Conservation (phyloP, 176 grass and related monocot genomes). For the Hyparrhenia diplandra region DNA sequence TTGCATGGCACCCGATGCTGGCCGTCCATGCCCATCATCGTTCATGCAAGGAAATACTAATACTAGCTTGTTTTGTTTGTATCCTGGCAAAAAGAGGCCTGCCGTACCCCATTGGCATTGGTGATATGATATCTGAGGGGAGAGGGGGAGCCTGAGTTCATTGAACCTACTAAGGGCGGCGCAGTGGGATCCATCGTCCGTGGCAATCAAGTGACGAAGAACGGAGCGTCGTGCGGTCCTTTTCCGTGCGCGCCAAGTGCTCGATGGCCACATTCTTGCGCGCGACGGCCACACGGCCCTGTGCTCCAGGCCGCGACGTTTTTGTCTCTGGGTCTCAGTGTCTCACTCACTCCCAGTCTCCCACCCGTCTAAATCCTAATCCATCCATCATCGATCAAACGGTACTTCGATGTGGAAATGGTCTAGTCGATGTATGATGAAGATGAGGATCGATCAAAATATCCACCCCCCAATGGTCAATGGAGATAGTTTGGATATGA, state of each 20-base stretch:
- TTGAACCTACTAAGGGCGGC: neutral
- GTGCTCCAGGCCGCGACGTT: neutral
- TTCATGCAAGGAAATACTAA: neutral
- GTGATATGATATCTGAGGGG: neutral
- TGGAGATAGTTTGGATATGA: too few species aligned
- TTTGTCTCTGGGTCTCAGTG: neutral
- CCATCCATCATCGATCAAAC: too few species aligned
- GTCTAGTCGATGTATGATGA: too few species aligned
- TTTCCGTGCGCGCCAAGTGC: constrained; percentile 7
- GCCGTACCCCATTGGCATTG: neutral
- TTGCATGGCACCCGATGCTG: neutral
- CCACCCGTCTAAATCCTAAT: too few species aligned
- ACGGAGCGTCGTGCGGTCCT: neutral
- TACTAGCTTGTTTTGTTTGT: neutral
- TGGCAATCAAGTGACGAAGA: neutral
- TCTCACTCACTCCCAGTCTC: neutral
- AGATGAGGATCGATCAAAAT: neutral
- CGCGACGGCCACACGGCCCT: neutral
- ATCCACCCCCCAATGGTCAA: neutral
- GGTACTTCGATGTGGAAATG: neutral
- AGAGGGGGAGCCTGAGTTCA: neutral
- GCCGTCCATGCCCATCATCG: neutral
- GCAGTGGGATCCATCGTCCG: constrained; percentile 3
- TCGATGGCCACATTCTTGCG: constrained; percentile 21
- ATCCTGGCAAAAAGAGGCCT: neutral